These are phyloP conservation scores for Aspergillus luchuensis DNA, from an alignment of 2,329 filamentous ascomycete species.

Conservation along the genomic window DNA sequence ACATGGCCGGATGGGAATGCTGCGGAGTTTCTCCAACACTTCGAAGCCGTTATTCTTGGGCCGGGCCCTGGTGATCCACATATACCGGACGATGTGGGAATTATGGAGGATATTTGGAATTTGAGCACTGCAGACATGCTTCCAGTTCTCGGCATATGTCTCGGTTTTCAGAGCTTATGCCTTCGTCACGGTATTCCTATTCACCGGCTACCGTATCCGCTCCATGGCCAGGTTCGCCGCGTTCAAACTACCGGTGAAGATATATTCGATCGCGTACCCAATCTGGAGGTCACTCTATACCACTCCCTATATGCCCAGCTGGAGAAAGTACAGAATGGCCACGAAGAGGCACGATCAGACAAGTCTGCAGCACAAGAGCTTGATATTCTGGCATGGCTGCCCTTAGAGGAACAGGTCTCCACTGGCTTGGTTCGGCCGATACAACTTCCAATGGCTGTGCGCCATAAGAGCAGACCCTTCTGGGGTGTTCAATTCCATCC, in stretches of 20 bases:
- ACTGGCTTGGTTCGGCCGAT: slow-evolving; percentile 44
- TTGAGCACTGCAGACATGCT: slow-evolving; percentile 61
- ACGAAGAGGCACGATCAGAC: slow-evolving; percentile 23
- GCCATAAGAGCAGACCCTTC: slow-evolving; percentile 69
- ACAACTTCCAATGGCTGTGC: slow-evolving; percentile 72
- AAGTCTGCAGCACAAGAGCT: slow-evolving; percentile 27
- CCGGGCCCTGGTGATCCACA: slow-evolving; percentile 85
- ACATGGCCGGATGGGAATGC: slow-evolving; percentile 47
- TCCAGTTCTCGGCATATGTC: slow-evolving; percentile 83
- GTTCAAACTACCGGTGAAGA: slow-evolving; percentile 63
- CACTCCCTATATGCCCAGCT: slow-evolving; percentile 62
- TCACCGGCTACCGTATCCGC: slow-evolving; percentile 66
- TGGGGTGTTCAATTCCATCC: slow-evolving; percentile 92
- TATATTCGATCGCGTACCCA: slow-evolving; percentile 65
- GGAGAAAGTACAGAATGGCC: slow-evolving; percentile 11
- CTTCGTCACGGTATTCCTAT: slow-evolving; percentile 68
- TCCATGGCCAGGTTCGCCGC: slow-evolving; percentile 77
- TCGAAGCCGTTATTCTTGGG: slow-evolving; percentile 85
- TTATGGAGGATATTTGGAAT: slow-evolving; percentile 76
- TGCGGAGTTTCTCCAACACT: slow-evolving; percentile 56
- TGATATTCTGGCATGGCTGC: slow-evolving; percentile 64
- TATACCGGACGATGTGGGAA: slow-evolving; percentile 73
- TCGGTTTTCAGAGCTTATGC: slow-evolving; percentile 84
- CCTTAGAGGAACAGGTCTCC: slow-evolving; percentile 40
- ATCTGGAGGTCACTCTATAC: slow-evolving; percentile 74